A percentile compares a stretch with the other conserved stretches of the same genome.
These are phyloP conservation scores for Globomyces pollinis-pini DNA, from an alignment of 192 early-diverging fungal genomes.

Conservation along the genomic window DNA sequence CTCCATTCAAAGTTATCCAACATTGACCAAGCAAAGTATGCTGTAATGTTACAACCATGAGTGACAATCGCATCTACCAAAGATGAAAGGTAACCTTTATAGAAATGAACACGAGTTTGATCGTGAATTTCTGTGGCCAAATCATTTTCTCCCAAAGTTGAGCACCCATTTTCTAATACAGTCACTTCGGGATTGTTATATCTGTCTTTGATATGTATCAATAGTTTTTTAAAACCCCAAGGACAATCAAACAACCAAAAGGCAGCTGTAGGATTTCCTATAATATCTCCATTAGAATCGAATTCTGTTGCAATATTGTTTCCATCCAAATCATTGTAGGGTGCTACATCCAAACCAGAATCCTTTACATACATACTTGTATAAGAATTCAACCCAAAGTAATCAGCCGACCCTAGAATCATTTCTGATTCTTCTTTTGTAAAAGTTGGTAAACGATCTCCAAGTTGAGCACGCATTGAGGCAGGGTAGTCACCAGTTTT, in stretches of 20 bases:
- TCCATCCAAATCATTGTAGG: not conserved
- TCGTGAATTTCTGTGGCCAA: slow-evolving; percentile 16
- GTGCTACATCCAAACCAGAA: not conserved
- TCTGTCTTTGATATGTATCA: slow-evolving; percentile 7
- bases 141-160: not conserved
- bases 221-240: slow-evolving; percentile 16
- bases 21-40: slow-evolving; percentile 33
- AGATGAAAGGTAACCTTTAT: slow-evolving; percentile 16
- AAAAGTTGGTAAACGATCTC: slow-evolving; percentile 25
- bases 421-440: slow-evolving; percentile 22
- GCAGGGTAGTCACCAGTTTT: slow-evolving; percentile 32
- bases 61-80: slow-evolving; percentile 12
- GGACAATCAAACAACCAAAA: slow-evolving; percentile 15
- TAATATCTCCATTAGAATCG: slow-evolving; percentile 8
- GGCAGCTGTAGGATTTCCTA: not conserved
- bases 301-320: slow-evolving; percentile 5
- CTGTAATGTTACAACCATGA: slow-evolving; percentile 15
- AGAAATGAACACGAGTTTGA: slow-evolving; percentile 19
- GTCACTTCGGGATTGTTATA: slow-evolving; percentile 11
- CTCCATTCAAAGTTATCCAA: slow-evolving; percentile 41
- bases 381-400: slow-evolving; percentile 39
- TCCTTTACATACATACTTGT: slow-evolving; percentile 24
- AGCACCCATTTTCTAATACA: slow-evolving; percentile 22
- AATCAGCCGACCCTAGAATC: slow-evolving; percentile 27
- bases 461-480: slow-evolving; percentile 17